These are phyloP conservation scores for Pestalotiopsis sp. DNA, from an alignment of 2,329 filamentous ascomycete genomes.

Conservation along the genomic window DNA sequence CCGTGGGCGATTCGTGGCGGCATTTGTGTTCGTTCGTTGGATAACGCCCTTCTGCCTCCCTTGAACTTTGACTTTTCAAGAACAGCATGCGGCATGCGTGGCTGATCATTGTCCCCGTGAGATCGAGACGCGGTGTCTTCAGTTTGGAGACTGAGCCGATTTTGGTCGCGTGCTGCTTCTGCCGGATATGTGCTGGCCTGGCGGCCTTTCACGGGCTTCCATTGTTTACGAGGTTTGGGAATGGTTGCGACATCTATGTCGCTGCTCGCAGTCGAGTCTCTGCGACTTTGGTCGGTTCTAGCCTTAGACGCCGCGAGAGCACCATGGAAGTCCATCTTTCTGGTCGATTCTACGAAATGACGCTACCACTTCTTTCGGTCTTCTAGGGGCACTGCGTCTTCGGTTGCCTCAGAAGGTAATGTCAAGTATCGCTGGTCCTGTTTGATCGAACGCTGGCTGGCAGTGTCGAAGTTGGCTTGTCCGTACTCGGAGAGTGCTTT, in stretches of 20 bases:
- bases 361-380: slow-evolving; percentile 13
- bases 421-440: neutral
- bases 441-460: neutral
- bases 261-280: neutral
- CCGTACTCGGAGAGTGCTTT: neutral
- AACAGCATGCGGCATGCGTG: neutral
- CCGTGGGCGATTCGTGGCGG: neutral
- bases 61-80: neutral
- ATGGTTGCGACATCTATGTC: neutral
- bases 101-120: neutral
- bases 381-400: neutral
- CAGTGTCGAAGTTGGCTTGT: neutral
- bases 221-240: neutral
- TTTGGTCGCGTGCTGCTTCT: slow-evolving; percentile 16
- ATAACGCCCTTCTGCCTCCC: neutral
- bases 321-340: slow-evolving; percentile 2
- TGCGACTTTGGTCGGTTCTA: neutral
- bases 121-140: slow-evolving; percentile 39
- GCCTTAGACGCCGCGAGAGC: neutral
- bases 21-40: neutral
- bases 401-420: neutral
- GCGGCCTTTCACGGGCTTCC: slow-evolving; percentile 13
- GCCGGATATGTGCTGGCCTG: slow-evolving; percentile 5
- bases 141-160: slow-evolving; percentile 39
- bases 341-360: slow-evolving; percentile 6